Evolutionary conservation across 2,329 filamentous ascomycete genomes (phyloP), one percentile per base, ranked within the genome.

Genomic region (Plenodomus tracheiphilus): DNA sequence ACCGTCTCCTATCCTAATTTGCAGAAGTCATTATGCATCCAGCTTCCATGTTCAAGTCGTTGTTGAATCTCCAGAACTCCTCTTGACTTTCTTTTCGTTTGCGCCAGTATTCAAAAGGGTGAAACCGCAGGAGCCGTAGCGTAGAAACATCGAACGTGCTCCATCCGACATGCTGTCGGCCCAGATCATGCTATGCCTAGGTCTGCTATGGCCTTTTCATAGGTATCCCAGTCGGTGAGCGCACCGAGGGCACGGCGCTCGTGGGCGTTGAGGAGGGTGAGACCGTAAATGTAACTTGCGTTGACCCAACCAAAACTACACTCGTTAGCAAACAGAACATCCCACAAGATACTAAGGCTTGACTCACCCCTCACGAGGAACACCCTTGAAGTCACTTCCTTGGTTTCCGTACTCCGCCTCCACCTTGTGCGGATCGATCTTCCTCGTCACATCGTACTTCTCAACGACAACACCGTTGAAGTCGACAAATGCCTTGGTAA

Each of bases 321-420:
- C 5, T 3, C 17, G 46, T 74, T 63, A 74, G 69, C 28, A 32
- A 32, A 15, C 28, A 47, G 51, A 38, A 28, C 5, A 16, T 43
- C 9, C 8, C 8, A 41, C 16, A 18, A 25, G 16, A 13, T 16
- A 34, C 6, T 2, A 7, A 28, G 11, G 15, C 22, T 1, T 16
- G 17, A 85, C 89, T 82, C 78, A 96, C 91, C 93, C 93, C 84
- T 97, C 93, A 62, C 90, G 91, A 45, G 93, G 90, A 61, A 96
- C 92, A 34, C 93, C 93, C 77, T 95, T 96, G 77, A 97, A 97
- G 69, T 97, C 90, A 41, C 88, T 79, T 2, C 94, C 94, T 73
- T 99, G 94, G 73, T 99, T 99, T 6, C 94, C 94, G 69, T 99
- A 99, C 75, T 99, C 94, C 49, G 93, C 94, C 72, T 95, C 91